phyloP scores from a whole-genome alignment of 305 asterid species.

The Fraxinus baroniana region DNA sequence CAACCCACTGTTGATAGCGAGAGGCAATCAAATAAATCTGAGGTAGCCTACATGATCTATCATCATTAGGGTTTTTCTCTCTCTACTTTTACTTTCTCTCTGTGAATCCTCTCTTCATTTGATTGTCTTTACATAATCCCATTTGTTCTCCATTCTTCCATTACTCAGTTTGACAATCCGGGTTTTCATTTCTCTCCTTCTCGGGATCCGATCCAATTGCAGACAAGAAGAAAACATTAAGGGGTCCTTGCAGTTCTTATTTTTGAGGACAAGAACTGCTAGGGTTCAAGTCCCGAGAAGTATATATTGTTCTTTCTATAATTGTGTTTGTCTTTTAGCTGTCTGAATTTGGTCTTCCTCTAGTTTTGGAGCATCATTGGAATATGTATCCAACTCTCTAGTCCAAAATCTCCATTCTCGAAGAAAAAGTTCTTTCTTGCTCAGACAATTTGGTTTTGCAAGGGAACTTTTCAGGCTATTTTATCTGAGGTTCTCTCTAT shows the following conservation, averaged over 20 bases:
- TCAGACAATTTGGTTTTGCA: not conserved
- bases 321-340: slow-evolving; percentile 33
- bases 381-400: slow-evolving; percentile 13
- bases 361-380: slow-evolving; percentile 8
- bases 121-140: slow-evolving; percentile 32
- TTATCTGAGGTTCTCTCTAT: not conserved
- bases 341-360: slow-evolving; percentile 21
- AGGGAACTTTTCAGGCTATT: not conserved
- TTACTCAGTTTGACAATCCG: slow-evolving; percentile 27
- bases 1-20: slow-evolving; percentile 48
- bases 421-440: not conserved
- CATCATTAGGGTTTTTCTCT: slow-evolving; percentile 65
- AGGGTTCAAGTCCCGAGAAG: slow-evolving; percentile 55
- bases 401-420: not conserved
- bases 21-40: slow-evolving; percentile 30
- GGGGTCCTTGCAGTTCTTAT: slow-evolving; percentile 22
- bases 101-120: not conserved
- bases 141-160: slow-evolving; percentile 40
- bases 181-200: slow-evolving; percentile 19
- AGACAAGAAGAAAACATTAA: slow-evolving; percentile 26
- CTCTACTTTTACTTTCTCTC: slow-evolving; percentile 18
- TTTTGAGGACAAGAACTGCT: slow-evolving; percentile 6
- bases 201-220: slow-evolving; percentile 43
- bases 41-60: slow-evolving; percentile 38
- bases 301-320: not conserved